Evolutionary conservation across 1,139 yeast genomes (phyloP).

Genomic region (Nakaseomyces nivariensis): DNA sequence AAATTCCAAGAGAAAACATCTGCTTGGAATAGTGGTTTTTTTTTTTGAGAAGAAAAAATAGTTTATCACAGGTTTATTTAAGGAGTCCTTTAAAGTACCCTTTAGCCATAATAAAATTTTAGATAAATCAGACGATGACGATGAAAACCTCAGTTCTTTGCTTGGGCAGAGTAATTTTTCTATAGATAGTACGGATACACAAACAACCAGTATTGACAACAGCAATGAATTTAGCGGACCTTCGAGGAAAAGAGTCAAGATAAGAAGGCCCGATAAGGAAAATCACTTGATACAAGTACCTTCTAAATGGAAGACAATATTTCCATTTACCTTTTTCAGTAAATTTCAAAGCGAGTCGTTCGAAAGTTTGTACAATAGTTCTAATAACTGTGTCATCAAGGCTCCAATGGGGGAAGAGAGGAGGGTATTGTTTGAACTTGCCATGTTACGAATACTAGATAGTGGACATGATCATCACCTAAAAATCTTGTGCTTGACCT

Average conservation of each 20-base stretch:
- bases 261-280: background rate
- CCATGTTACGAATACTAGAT: constrained; percentile 34
- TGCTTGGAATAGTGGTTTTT: background rate
- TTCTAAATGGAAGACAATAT: constrained; percentile 15
- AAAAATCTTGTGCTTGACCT: constrained; percentile 43
- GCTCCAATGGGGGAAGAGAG: constrained; percentile 54
- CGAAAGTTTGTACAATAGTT: constrained; percentile 28
- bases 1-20: too few relatives aligned
- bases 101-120: constrained; percentile 16
- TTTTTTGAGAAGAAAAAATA: background rate
- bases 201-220: constrained; percentile 1
- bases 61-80: background rate
- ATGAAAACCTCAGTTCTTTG: background rate
- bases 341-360: constrained; percentile 42
- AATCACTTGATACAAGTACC: background rate
- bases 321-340: constrained; percentile 36
- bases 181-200: constrained; percentile 12
- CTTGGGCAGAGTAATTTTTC: constrained; percentile 4
- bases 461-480: constrained; percentile 14
- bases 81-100: constrained; percentile 12
- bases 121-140: constrained; percentile 13
- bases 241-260: constrained; percentile 4
- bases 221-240: background rate
- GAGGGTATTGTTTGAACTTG: constrained; percentile 45
- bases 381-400: constrained; percentile 39